Evolutionary conservation across 306 rosid genomes (phyloP).

Genomic region (Potentilla sterilis): DNA sequence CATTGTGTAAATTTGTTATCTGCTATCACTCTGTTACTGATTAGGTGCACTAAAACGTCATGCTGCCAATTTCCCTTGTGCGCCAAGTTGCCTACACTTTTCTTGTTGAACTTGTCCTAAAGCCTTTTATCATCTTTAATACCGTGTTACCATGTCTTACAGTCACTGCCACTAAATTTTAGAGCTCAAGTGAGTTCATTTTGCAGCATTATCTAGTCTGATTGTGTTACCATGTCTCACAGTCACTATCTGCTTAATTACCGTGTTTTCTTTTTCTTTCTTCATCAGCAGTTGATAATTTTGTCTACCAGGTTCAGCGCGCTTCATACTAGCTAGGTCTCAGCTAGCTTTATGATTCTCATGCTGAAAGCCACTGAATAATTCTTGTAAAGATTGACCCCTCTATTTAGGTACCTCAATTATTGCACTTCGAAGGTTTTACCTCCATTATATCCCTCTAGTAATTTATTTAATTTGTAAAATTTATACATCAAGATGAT

Average conservation of each 20-base stretch:
- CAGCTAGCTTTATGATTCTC: not conserved
- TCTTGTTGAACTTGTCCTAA: no score
- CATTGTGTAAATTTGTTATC: not conserved
- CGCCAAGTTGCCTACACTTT: no score
- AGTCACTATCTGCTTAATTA: not conserved
- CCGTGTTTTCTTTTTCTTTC: no score
- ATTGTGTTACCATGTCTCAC: no score
- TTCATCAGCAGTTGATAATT: no score
- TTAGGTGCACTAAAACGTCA: not conserved
- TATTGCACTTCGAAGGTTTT: no score
- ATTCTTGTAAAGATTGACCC: not conserved
- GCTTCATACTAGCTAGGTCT: not conserved
- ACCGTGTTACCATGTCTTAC: not conserved
- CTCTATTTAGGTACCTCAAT: no score
- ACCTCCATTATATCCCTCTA: no score
- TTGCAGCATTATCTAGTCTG: not conserved
- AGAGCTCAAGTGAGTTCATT: not conserved
- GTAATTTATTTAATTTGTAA: no score
- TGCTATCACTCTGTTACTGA: not conserved
- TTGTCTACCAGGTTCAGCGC: not conserved
- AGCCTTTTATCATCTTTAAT: no score
- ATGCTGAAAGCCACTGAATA: not conserved
- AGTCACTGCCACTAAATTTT: not conserved
- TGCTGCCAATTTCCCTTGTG: no score
- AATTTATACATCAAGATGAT: no score